Evolutionary conservation across 2,329 filamentous ascomycete species (phyloP), one percentile per base, ranked within the genome.

Genomic region (Talaromyces sp.): DNA sequence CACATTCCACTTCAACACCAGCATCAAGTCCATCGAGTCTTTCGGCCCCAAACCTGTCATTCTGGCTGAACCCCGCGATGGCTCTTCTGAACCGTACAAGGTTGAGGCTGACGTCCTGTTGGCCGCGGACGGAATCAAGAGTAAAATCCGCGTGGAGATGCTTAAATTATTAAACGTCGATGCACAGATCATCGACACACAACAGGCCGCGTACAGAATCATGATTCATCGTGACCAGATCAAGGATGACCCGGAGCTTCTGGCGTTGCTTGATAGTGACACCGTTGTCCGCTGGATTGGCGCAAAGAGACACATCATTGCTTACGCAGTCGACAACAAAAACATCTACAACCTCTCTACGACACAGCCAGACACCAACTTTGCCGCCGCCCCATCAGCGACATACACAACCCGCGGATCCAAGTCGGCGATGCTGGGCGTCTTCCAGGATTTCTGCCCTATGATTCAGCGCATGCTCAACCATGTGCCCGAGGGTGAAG

Each of bases 331-430:
- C 35, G 82, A 84, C 63, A 82, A 83, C 68, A 87, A 89, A 70
- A 82, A 82, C 16, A 85, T 90, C 65, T 90, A 90, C 79, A 90
- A 90, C 75, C 76, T 90, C 47, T 87, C 84, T 13, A 88, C 87
- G 1, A 80, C 84, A 0, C 87, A 89, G 67, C 85, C 86, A 0
- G 86, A 88, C 66, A 79, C 76, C 35, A 85, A 88, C 71, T 87
- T 87, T 68, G 84, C 86, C 1, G 81, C 82, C 3, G 86, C 85
- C 1, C 82, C 83, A 2, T 84, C 83, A 5, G 83, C 84, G 11
- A 87, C 86, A 1, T 90, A 89, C 73, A 89, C 87, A 2, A 89
- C 86, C 8, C 84, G 81, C 64, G 87, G 86, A 1, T 84, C 80
- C 49, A 89, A 89, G 71, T 76, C 80, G 57, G 82, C 82, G 13